Base-by-base conservation (phyloP, 371 early-diverging fungal species). In the Zopfochytrium polystomum region DNA sequence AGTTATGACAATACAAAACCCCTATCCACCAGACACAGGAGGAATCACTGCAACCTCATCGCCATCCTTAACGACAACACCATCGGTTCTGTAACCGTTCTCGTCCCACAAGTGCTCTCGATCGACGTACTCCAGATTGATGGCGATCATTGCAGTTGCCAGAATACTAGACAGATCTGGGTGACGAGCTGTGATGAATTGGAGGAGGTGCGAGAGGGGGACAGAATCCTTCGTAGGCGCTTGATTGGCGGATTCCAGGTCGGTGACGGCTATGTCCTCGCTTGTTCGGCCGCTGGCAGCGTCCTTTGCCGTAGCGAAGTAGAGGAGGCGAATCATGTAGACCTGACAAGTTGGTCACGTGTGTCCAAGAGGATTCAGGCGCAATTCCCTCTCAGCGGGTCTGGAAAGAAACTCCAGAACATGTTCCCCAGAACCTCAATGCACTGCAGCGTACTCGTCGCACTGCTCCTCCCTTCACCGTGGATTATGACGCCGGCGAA, bases 31-130 rank as follows among this genome's bases (percentile, higher is more conserved):
- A 64, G 87, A 86, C 13, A 90, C 90, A 20, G 87, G 89, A 15
- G 90, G 87, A 20, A 90, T 87, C 35, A 90, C 72, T 5, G 83
- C 89, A 1, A 89, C 71, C 60, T 87, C 87, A 52, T 85, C 82
- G 26, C 68, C 73, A 9, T 71, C 76, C 27, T 73, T 73, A 6
- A 89, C 53, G 0, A 53, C 31, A 29, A 74, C 76, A 9, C 13
- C 22, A 13, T 48, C 48, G 25, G 48, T 13, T 20, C 9, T 9
- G 9, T 9, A 9, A 22, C 23, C 23, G 25, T 9, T 13, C 7
- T 48, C 20, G 9, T 13, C 9, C 48, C 22, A 9, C 48, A 48
- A 22, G 13, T 9, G 9, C 15, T 22, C 48, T 13, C 13, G 23
- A 15, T 78, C 80, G 47, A 83, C 73, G 61, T 87, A 87, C 34